These are phyloP conservation scores for Breviolum minutum DNA, from an alignment of 73 alveolate genomes.

Conservation along the genomic window DNA sequence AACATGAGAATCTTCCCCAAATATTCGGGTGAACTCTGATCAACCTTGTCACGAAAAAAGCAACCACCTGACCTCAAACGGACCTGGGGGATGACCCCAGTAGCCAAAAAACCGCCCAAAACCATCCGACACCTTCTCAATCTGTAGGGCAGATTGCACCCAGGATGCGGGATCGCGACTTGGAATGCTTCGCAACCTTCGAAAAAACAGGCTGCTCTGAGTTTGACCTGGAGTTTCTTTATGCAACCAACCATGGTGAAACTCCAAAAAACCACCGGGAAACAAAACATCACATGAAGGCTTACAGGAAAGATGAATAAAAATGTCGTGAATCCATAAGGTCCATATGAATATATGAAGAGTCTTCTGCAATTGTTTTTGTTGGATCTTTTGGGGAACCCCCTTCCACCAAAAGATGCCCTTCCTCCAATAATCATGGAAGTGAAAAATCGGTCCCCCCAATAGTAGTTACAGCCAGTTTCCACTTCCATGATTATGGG, in stretches of 20 bases:
- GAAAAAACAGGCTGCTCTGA: background rate
- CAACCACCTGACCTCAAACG: background rate
- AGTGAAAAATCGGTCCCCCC: too few relatives aligned
- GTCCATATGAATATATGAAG: too few relatives aligned
- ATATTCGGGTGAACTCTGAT: too few relatives aligned
- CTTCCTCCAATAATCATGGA: too few relatives aligned
- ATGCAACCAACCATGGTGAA: background rate
- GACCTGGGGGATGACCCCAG: background rate
- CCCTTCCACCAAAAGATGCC: too few relatives aligned
- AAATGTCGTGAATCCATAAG: too few relatives aligned
- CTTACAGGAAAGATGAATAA: background rate
- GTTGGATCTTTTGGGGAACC: too few relatives aligned
- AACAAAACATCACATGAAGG: background rate
- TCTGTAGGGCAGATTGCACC: constrained; percentile 19
- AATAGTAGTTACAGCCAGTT: too few relatives aligned
- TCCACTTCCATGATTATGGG: too few relatives aligned
- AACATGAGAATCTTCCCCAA: too few relatives aligned
- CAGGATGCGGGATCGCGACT: background rate
- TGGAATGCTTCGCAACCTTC: constrained; percentile 14
- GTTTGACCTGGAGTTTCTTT: background rate
- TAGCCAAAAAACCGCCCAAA: background rate
- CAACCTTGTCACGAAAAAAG: too few relatives aligned
- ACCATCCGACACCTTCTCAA: constrained; percentile 24
- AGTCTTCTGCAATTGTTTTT: too few relatives aligned
- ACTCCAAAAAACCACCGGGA: background rate